Base-by-base conservation (phyloP, 345 rosid species). In the Rhizophora mangle region DNA sequence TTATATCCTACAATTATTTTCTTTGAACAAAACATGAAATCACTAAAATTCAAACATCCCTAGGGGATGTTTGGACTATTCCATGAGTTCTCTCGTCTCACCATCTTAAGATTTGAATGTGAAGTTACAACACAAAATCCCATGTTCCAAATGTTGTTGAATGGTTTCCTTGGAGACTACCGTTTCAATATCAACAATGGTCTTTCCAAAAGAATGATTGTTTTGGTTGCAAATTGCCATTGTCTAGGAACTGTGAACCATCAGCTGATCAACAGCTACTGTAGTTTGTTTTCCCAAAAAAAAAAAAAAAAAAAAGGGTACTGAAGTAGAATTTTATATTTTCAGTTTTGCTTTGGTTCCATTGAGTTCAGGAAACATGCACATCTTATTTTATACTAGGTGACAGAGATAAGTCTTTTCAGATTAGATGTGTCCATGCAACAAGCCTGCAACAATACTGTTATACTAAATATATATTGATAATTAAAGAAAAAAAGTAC, bases 391-490 rank as follows among this genome's bases (percentile, higher is more conserved):
- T 13, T 54, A 49, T 49, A 26, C 16, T 7, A 53, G 31, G 20
- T 20, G 27, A 57, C 59, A 69, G 46, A 29, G 72, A 47, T 10
- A 1, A 69, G 72, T 69, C 72, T 69, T 60, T 47, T 69, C 72
- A 60, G 51, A 60, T 69, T 24, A 21, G 30, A 56, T 56, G 29
- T 56, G 1, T 56, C 30, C 60, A 24, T 22, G 16, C 29, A 8
- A 56, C 29, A 24, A 54, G 16, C 60, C 30, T 24, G 16, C 60
- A 27, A 20, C 6, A 10, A 22, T 9, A 15, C 11, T 8, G 13
- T 27, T 27, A 56, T n/a, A 4, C 0, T 21, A 18, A 18, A 1
- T 52, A 21, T 18, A 21, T 8, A 19, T 52, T 52, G 29, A 56
- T 21, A 56, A 56, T 8, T 34, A 7, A 3, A 3, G 30, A 24